A percentile compares a stretch with the other conserved stretches of the same genome.
Conservation (phyloP, 2,329 filamentous ascomycete genomes). For the Fusarium temperatum region DNA sequence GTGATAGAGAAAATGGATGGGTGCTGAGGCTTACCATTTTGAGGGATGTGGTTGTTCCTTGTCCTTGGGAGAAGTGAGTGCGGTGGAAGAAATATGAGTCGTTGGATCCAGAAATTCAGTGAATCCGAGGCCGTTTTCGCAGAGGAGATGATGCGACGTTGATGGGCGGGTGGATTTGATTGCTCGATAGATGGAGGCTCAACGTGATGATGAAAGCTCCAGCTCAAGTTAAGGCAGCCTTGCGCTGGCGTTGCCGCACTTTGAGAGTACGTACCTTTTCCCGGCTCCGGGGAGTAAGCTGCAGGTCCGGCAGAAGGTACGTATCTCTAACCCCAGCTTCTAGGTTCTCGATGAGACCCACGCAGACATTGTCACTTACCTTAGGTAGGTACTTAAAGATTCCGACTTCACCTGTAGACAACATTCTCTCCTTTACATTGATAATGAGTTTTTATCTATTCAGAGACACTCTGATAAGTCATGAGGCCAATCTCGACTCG, state of each 20-base stretch:
- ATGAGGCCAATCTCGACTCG: constrained; percentile 51
- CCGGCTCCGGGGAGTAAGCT: constrained; percentile 14
- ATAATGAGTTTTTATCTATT: constrained; percentile 14
- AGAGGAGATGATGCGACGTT: constrained; percentile 2
- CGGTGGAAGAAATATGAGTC: background rate
- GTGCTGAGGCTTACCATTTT: constrained; percentile 58
- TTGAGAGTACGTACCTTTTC: constrained; percentile 33
- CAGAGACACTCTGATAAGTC: constrained; percentile 32
- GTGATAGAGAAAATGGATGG: constrained; percentile 5
- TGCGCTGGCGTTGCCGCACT: constrained; percentile 32
- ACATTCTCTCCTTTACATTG: background rate
- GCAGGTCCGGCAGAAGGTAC: constrained; percentile 4
- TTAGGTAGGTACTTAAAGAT: background rate
- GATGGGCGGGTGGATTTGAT: background rate
- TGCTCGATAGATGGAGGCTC: background rate
- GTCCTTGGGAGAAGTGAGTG: background rate
- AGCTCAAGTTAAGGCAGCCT: constrained; percentile 38
- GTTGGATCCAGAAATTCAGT: background rate
- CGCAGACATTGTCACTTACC: constrained; percentile 25
- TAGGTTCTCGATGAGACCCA: constrained; percentile 8
- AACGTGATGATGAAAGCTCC: constrained; percentile 34
- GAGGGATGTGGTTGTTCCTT: constrained; percentile 38
- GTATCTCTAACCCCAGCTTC: background rate
- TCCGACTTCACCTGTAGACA: constrained; percentile 30
- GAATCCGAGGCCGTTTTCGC: background rate